Evolutionary conservation across 441 rosid species (phyloP).

Genomic region (Theobroma grandiflorum): DNA sequence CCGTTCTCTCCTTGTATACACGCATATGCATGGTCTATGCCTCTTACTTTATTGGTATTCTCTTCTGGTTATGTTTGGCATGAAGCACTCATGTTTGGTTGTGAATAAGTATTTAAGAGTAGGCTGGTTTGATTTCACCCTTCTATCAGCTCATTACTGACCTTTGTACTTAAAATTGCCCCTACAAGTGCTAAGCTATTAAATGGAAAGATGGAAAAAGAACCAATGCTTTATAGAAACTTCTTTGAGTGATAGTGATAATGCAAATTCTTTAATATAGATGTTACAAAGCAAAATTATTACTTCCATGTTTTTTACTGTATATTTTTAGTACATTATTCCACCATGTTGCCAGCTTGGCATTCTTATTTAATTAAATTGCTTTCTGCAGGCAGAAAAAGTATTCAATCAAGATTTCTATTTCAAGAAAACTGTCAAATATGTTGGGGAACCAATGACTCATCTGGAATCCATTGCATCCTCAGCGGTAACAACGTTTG

Average conservation of each 20-base stretch:
- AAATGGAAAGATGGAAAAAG: neutral
- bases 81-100: too few species aligned
- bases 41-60: neutral
- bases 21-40: neutral
- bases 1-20: too few species aligned
- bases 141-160: neutral
- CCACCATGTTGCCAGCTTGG: neutral
- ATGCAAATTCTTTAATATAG: neutral
- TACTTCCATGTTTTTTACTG: neutral
- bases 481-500: conserved; percentile 43
- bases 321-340: neutral
- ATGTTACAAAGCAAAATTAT: neutral
- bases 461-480: conserved; percentile 64
- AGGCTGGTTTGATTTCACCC: neutral
- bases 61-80: neutral
- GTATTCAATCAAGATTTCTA: conserved; percentile 55
- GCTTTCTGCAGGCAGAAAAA: conserved; percentile 55
- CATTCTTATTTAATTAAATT: conserved; percentile 7
- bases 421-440: conserved; percentile 54
- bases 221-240: neutral
- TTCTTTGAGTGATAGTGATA: neutral
- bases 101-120: too few species aligned
- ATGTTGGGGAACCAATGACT: conserved; percentile 59
- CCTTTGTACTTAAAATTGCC: neutral
- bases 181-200: neutral